phyloP scores from a whole-genome alignment of 306 rosid species.

The Quillaja saponaria region DNA sequence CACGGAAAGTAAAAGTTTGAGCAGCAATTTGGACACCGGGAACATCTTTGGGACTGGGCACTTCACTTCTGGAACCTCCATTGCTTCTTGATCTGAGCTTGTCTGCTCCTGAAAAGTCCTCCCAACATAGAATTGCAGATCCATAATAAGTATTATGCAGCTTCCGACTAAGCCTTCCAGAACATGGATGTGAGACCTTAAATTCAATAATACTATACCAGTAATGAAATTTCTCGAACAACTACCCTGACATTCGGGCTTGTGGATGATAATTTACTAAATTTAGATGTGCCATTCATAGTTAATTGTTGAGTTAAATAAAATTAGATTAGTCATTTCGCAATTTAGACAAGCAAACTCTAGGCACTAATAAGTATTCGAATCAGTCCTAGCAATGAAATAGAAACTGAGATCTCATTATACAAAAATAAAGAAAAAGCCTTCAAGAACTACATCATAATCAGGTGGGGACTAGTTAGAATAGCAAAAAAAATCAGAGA shows the following conservation, averaged over 20 bases:
- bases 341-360: slow-evolving; percentile 15
- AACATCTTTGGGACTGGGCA: slow-evolving; percentile 56
- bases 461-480: slow-evolving; percentile 39
- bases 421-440: not conserved
- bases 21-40: slow-evolving; percentile 76
- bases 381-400: slow-evolving; percentile 30
- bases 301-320: not conserved
- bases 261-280: slow-evolving; percentile 2
- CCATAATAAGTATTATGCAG: slow-evolving; percentile 17
- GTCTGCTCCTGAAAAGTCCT: slow-evolving; percentile 59
- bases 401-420: slow-evolving; percentile 39
- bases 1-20: slow-evolving; percentile 85
- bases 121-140: slow-evolving; percentile 29
- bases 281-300: slow-evolving; percentile 11
- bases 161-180: not conserved
- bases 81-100: slow-evolving; percentile 60
- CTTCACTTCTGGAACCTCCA: slow-evolving; percentile 66
- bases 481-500: slow-evolving; percentile 32
- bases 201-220: not conserved
- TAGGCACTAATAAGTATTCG: slow-evolving; percentile 5
- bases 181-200: not conserved
- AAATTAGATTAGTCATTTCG: slow-evolving; percentile 2
- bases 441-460: slow-evolving; percentile 28
- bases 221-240: not conserved
- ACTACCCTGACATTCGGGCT: slow-evolving; percentile 11